A percentile compares a stretch with the other conserved stretches of the same genome.
Evolutionary conservation across 768 basidiomycete genomes (phyloP).

Genomic region (Daedalea quercina): DNA sequence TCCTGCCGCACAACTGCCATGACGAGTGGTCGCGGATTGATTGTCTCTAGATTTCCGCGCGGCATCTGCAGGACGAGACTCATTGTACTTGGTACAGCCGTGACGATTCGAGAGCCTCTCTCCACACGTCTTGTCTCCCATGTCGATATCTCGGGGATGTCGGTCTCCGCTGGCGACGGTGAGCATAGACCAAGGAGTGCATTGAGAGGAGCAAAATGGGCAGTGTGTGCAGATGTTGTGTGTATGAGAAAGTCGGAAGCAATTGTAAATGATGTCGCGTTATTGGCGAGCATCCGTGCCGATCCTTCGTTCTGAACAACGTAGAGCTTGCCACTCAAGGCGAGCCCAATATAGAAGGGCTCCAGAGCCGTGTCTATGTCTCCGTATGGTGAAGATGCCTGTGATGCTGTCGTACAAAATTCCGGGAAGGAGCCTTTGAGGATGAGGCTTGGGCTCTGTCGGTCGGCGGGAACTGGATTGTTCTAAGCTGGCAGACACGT

Average conservation of each 20-base stretch:
- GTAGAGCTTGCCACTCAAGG: slow-evolving; percentile 60
- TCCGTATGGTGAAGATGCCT: too few relatives aligned
- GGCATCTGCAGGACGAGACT: slow-evolving; percentile 95
- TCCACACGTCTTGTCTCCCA: slow-evolving; percentile 82
- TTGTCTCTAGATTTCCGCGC: slow-evolving; percentile 91
- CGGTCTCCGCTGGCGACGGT: too few relatives aligned
- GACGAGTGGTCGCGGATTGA: slow-evolving; percentile 88
- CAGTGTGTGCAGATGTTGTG: slow-evolving; percentile 78
- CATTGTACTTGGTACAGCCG: slow-evolving; percentile 83
- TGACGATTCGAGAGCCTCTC: slow-evolving; percentile 84
- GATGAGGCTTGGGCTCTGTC: neutral
- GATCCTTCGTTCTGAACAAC: slow-evolving; percentile 29
- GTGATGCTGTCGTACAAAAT: slow-evolving; percentile 46
- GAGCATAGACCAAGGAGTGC: too few relatives aligned
- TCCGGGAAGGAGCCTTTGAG: slow-evolving; percentile 41
- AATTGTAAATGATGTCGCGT: slow-evolving; percentile 66
- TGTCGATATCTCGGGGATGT: slow-evolving; percentile 11
- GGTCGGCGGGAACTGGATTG: neutral
- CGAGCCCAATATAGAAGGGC: slow-evolving; percentile 56
- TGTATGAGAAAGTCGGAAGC: slow-evolving; percentile 77
- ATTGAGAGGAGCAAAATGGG: slow-evolving; percentile 59
- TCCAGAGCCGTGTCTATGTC: too few relatives aligned
- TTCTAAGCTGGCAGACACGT: neutral
- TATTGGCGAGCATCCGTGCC: slow-evolving; percentile 35
- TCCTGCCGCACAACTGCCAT: slow-evolving; percentile 77